Evolutionary conservation across 192 early-diverging fungal species (phyloP), one percentile per base, ranked within the genome.

Genomic region (Haplosporangium gracile): DNA sequence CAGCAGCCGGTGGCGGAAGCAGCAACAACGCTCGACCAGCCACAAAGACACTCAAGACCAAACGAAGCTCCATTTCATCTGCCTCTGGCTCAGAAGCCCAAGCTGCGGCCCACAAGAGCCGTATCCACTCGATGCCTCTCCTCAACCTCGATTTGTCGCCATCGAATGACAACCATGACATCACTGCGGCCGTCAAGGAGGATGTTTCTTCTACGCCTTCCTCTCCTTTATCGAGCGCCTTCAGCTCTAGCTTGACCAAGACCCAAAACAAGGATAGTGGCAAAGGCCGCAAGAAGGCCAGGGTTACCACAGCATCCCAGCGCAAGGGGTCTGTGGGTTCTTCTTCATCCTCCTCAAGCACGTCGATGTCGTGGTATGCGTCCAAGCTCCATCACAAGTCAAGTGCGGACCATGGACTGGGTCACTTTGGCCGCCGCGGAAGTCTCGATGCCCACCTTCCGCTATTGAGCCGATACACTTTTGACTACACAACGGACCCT

Each of bases 341-440:
- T 36, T 77, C 81, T 36, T 11, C 69, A 4, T 69, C 32, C 4
- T 69, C 80, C 40, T 40, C 75, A 55, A 60, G 51, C 6, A 24
- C 78, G 6, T 86, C 83, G 5, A 26, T 86, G 20, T 86, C 84
- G 6, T 86, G 84, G 84, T 86, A 86, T 68, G 84, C 84, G 5
- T 86, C 84, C 75, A 86, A 86, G 51, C 70, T 86, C 10, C 84
- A 86, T 10, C 84, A 86, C 60, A 83, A 72, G 51, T 60, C 76
- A 15, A 79, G 73, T 20, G 34, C 75, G 16, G 73, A 65, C 60
- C 26, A 53, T 47, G 39, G 75, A 65, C 70, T 18, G 20, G 22
- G 40, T 32, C 72, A 76, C 20, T 77, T 69, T 45, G 75, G 70
- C 1, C 74, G 70, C 47, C 63, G 26, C 26, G 51, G 51, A 22